Conservation (phyloP, 2,329 filamentous ascomycete genomes). For the Fusarium sp. region DNA sequence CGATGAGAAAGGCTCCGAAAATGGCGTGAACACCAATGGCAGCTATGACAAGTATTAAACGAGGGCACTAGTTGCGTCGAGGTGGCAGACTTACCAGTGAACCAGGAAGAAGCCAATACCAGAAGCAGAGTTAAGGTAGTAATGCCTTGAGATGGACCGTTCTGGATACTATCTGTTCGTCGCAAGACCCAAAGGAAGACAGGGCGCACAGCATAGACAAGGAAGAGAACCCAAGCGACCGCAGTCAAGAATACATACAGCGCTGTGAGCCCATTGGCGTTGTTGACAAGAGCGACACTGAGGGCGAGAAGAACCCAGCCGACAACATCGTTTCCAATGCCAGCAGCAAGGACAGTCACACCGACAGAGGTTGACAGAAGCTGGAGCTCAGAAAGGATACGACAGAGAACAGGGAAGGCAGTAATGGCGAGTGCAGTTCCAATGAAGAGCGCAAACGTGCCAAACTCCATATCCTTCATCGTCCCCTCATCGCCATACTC, state of each 20-base stretch:
- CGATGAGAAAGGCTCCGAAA: slow-evolving; percentile 91
- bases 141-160: slow-evolving; percentile 87
- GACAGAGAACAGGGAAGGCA: slow-evolving; percentile 89
- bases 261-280: slow-evolving; percentile 82
- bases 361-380: slow-evolving; percentile 85
- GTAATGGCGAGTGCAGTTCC: slow-evolving; percentile 95
- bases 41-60: slow-evolving; percentile 20
- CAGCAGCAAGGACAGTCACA: slow-evolving; percentile 88
- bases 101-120: slow-evolving; percentile 83
- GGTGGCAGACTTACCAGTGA: slow-evolving; percentile 66
- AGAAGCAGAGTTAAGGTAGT: slow-evolving; percentile 86
- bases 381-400: slow-evolving; percentile 92
- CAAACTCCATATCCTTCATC: slow-evolving; percentile 60
- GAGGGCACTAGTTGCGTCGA: background rate
- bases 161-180: slow-evolving; percentile 81
- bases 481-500: slow-evolving; percentile 68
- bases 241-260: slow-evolving; percentile 85
- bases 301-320: slow-evolving; percentile 90
- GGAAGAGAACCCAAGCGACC: slow-evolving; percentile 79
- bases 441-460: slow-evolving; percentile 77
- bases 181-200: slow-evolving; percentile 79
- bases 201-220: slow-evolving; percentile 79
- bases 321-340: slow-evolving; percentile 85
- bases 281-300: slow-evolving; percentile 93
- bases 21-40: slow-evolving; percentile 95